Percentiles rank a stretch among this genome's conserved stretches.
phyloP scores from a whole-genome alignment of 2,329 filamentous ascomycete species.

The Cercospora sojina region DNA sequence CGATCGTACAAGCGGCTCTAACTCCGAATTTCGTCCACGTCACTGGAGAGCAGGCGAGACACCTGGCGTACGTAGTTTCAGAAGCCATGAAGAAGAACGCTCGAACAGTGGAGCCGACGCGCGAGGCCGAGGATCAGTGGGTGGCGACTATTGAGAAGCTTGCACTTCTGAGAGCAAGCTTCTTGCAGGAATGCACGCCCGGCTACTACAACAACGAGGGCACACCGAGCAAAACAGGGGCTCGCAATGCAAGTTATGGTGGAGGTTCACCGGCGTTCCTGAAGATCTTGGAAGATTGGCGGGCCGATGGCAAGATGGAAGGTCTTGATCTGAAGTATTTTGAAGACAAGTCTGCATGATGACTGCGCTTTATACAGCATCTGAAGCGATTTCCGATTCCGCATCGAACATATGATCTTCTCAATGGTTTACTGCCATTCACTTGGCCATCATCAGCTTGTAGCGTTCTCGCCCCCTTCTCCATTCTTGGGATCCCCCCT shows the following conservation, averaged over 20 bases:
- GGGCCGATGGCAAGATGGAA: conserved; percentile 22
- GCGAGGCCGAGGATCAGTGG: conserved; percentile 52
- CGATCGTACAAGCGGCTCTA: conserved; percentile 44
- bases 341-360: conserved; percentile 1
- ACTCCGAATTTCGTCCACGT: conserved; percentile 43
- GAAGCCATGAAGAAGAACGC: conserved; percentile 35
- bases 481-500: neutral
- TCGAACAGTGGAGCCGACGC: conserved; percentile 46
- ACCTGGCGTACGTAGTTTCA: conserved; percentile 49
- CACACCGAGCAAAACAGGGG: conserved; percentile 8
- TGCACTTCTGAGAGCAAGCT: conserved; percentile 42
- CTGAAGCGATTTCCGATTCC: neutral
- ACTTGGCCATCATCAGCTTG: neutral
- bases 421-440: neutral
- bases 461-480: neutral
- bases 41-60: conserved; percentile 41
- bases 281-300: conserved; percentile 27
- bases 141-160: conserved; percentile 43
- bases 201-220: conserved; percentile 54
- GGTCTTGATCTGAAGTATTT: conserved; percentile 24
- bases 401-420: neutral
- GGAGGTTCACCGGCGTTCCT: conserved; percentile 25
- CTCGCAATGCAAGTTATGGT: conserved; percentile 24
- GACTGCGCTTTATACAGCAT: neutral
- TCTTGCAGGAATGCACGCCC: conserved; percentile 53